Evolutionary conservation across 2,329 filamentous ascomycete species (phyloP).

Genomic region (Fusarium kyushuense): DNA sequence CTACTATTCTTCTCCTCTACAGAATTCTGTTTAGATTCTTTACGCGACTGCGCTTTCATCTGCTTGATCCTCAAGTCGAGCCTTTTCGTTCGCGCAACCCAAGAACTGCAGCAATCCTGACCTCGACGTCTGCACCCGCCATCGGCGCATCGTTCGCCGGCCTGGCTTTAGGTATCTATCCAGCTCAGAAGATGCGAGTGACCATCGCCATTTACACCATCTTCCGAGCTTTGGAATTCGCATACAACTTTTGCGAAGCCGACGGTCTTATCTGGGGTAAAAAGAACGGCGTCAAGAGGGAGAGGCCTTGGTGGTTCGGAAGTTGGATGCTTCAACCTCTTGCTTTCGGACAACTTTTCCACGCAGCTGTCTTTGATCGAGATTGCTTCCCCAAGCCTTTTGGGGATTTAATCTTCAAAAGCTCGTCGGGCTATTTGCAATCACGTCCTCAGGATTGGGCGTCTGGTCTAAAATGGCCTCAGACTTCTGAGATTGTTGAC

Average conservation of each 20-base stretch:
- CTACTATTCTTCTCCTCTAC: constrained; percentile 88
- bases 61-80: constrained; percentile 82
- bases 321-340: constrained; percentile 85
- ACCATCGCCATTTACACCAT: constrained; percentile 85
- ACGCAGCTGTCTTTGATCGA: constrained; percentile 81
- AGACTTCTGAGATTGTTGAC: constrained; percentile 80
- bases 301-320: constrained; percentile 84
- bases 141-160: constrained; percentile 92
- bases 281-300: constrained; percentile 65
- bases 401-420: constrained; percentile 71
- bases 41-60: constrained; percentile 78
- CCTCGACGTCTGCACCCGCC: constrained; percentile 85
- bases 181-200: constrained; percentile 74
- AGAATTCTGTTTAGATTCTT: constrained; percentile 93
- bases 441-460: constrained; percentile 77
- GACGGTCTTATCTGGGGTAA: constrained; percentile 75
- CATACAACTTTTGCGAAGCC: constrained; percentile 85
- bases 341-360: constrained; percentile 79
- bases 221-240: constrained; percentile 85
- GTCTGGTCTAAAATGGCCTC: constrained; percentile 77
- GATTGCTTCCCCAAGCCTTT: constrained; percentile 73
- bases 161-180: constrained; percentile 80
- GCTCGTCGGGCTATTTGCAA: constrained; percentile 85
- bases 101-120: constrained; percentile 77
- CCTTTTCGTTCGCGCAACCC: constrained; percentile 89